These are phyloP conservation scores for Penicillium sp. DNA, from an alignment of 2,329 filamentous ascomycete species.

Conservation along the genomic window DNA sequence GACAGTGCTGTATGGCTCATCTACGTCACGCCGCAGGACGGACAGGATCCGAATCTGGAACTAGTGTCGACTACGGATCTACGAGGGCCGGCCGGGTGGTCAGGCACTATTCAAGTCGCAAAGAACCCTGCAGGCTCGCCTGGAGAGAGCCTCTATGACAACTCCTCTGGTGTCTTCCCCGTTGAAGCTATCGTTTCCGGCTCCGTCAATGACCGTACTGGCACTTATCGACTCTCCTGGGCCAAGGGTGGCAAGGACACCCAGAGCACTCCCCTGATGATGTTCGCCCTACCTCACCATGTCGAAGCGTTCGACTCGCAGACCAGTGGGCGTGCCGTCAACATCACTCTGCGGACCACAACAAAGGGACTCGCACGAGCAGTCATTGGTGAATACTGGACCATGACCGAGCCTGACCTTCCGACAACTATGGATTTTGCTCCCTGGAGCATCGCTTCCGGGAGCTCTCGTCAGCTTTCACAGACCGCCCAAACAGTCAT, in stretches of 20 bases:
- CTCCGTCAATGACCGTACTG: constrained; percentile 58
- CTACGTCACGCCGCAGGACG: constrained; percentile 69
- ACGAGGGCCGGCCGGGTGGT: constrained; percentile 69
- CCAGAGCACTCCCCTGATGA: constrained; percentile 66
- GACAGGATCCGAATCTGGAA: constrained; percentile 68
- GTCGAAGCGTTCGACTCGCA: constrained; percentile 70
- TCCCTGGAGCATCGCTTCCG: constrained; percentile 69
- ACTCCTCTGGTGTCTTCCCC: constrained; percentile 76
- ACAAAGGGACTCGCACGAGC: constrained; percentile 83
- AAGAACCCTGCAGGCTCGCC: constrained; percentile 68
- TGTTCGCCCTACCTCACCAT: constrained; percentile 91
- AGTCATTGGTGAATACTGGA: constrained; percentile 75
- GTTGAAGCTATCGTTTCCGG: constrained; percentile 68
- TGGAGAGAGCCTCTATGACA: constrained; percentile 74
- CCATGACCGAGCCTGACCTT: constrained; percentile 74
- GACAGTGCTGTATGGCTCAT: constrained; percentile 79
- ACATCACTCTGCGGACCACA: constrained; percentile 72
- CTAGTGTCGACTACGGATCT: constrained; percentile 70
- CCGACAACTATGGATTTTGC: constrained; percentile 76
- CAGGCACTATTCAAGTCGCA: constrained; percentile 79
- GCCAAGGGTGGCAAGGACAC: constrained; percentile 68
- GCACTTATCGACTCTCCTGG: constrained; percentile 76
- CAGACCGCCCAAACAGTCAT: constrained; percentile 64
- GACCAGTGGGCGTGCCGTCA: constrained; percentile 55
- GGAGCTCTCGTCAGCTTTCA: constrained; percentile 46